A percentile compares a stretch with the other conserved stretches of the same genome.
Conservation (phyloP, 805 yeast genomes). For the Yarrowia yakushimensis region DNA sequence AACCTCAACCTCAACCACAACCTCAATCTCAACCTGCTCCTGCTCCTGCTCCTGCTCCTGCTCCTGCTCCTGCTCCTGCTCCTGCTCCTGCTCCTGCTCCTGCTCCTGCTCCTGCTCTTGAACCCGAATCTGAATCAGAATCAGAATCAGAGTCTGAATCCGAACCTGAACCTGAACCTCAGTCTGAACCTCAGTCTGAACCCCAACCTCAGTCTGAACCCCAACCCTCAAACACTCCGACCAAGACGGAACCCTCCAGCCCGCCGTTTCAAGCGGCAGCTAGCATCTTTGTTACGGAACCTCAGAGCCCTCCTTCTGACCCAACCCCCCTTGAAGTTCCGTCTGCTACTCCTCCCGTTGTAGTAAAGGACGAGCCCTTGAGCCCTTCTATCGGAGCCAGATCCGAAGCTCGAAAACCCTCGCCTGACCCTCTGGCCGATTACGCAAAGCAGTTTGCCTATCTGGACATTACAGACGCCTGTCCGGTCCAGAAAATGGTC, state of each 20-base stretch:
- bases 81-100: too few species aligned
- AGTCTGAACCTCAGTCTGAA: too few species aligned
- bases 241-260: neutral
- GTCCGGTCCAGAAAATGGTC: neutral
- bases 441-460: neutral
- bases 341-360: neutral
- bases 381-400: neutral
- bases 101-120: too few species aligned
- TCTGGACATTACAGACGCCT: neutral
- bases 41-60: too few species aligned
- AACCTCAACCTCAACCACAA: too few species aligned
- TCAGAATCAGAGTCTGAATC: too few species aligned
- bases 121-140: too few species aligned
- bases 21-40: too few species aligned
- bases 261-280: neutral
- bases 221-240: too few species aligned
- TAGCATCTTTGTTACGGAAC: neutral
- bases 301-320: neutral
- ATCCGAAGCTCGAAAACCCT: neutral
- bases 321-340: neutral
- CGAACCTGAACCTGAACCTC: too few species aligned
- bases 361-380: neutral
- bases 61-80: too few species aligned
- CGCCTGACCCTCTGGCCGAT: neutral
- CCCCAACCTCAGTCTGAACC: too few species aligned